Base-by-base conservation (phyloP, 176 grass and related monocot genomes). In the Neostapfia colusana region DNA sequence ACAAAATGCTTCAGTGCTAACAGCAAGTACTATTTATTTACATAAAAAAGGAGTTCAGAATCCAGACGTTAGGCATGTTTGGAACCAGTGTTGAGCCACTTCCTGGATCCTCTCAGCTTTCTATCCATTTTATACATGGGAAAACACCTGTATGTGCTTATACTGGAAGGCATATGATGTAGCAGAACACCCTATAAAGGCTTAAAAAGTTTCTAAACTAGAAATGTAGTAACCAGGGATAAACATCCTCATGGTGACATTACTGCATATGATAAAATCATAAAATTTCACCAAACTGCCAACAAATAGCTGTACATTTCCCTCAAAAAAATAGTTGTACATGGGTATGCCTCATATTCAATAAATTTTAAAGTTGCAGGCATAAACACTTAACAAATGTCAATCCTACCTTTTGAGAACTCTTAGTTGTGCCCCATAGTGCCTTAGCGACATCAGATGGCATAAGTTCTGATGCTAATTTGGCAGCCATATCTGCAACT, bases 381-480 rank as follows among this genome's bases (percentile, higher is more conserved):
- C 6, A 88, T 62, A 12, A 63, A 64, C 64, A 79, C 28, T 69
- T 57, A 77, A 57, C 4, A 36, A 69, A 62, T 72, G 67, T 3
- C 61, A 80, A 55, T 81, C 60, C 72, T 81, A 86, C 89, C 86
- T 98, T 98, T 10, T 79, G 83, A 77, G 72, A 82, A 66, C 88
- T 81, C 65, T 98, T 94, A 53, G 83, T 87, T 39, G 88, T 82
- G 65, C 91, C 86, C 84, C 89, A 91, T 45, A 98, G 79, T 48
- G 89, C 82, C 42, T 89, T 93, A 12, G 85, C 91, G 3, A 94
- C 84, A 85, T 98, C 95, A 80, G 89, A 83, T 3, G 89, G 86
- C 95, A 89, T 98, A 77, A 98, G 91, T 78, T 90, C 95, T 34
- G 88, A 98, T 39, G 87, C 84, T 41, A 87, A 84, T 72, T 98